A percentile compares a stretch with the other conserved stretches of the same genome.
These are phyloP conservation scores for Plenodomus lindquistii DNA, from an alignment of 2,329 filamentous ascomycete species.

Conservation along the genomic window DNA sequence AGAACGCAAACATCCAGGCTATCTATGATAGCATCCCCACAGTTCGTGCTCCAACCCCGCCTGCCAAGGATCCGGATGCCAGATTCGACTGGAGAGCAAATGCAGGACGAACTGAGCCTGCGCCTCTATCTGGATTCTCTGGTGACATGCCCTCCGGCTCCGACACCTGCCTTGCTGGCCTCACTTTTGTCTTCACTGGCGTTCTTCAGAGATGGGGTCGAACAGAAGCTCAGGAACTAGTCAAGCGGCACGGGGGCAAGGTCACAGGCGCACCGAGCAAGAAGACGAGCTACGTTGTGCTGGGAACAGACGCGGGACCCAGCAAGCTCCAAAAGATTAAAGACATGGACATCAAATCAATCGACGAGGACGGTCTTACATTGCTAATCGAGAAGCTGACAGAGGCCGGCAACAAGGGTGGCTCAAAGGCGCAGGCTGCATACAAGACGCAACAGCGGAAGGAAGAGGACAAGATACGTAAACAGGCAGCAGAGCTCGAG, in stretches of 20 bases:
- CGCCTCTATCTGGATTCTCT: slow-evolving; percentile 63
- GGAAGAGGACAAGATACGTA: slow-evolving; percentile 80
- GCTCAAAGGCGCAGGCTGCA: slow-evolving; percentile 84
- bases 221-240: slow-evolving; percentile 81
- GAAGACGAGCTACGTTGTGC: slow-evolving; percentile 91
- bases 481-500: slow-evolving; percentile 84
- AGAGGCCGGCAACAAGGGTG: slow-evolving; percentile 72
- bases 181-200: slow-evolving; percentile 95
- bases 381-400: slow-evolving; percentile 80
- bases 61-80: slow-evolving; percentile 64
- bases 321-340: slow-evolving; percentile 89
- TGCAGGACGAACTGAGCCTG: slow-evolving; percentile 62
- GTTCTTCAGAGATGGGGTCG: slow-evolving; percentile 78
- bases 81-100: slow-evolving; percentile 79
- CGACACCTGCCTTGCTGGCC: slow-evolving; percentile 85
- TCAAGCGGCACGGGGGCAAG: slow-evolving; percentile 94
- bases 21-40: slow-evolving; percentile 88
- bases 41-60: slow-evolving; percentile 81
- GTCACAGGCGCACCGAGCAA: slow-evolving; percentile 82
- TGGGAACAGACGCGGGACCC: slow-evolving; percentile 88
- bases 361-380: slow-evolving; percentile 91
- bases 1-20: slow-evolving; percentile 74
- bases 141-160: slow-evolving; percentile 77
- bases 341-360: slow-evolving; percentile 80
- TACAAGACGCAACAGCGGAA: slow-evolving; percentile 81